A percentile compares a stretch with the other conserved stretches of the same genome.
phyloP scores from a whole-genome alignment of 2,329 filamentous ascomycete genomes.

The Penicillium sp. region DNA sequence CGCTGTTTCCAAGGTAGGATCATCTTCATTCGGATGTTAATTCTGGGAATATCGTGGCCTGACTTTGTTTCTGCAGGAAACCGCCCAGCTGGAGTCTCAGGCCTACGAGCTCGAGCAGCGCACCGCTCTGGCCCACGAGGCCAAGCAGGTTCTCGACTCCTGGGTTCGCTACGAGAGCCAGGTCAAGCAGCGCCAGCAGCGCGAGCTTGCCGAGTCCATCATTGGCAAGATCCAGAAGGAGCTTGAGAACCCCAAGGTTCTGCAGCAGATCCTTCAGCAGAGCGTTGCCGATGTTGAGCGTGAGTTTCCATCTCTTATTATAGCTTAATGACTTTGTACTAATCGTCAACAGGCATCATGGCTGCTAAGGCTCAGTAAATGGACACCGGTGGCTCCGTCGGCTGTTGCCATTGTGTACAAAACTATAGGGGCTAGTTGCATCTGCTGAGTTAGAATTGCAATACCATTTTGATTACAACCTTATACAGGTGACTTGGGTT shows the following conservation, averaged over 20 bases:
- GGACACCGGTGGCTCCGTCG: slow-evolving; percentile 30
- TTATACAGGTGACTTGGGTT: background rate
- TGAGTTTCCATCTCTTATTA: slow-evolving; percentile 48
- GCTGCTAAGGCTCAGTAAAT: slow-evolving; percentile 41
- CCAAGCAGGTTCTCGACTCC: slow-evolving; percentile 92
- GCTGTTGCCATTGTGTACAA: slow-evolving; percentile 41
- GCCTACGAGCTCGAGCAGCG: slow-evolving; percentile 96
- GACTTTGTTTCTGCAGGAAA: slow-evolving; percentile 64
- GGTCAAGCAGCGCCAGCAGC: slow-evolving; percentile 98
- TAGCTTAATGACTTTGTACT: slow-evolving; percentile 5
- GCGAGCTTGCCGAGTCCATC: slow-evolving; percentile 85
- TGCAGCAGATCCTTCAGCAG: slow-evolving; percentile 98
- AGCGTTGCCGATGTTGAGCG: slow-evolving; percentile 95
- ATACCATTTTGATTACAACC: slow-evolving; percentile 31
- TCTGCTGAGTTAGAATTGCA: slow-evolving; percentile 39
- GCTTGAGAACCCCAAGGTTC: slow-evolving; percentile 93
- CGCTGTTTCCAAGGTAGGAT: slow-evolving; percentile 87
- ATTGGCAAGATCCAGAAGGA: slow-evolving; percentile 99
- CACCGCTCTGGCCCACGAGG: slow-evolving; percentile 87
- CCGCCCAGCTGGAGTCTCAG: slow-evolving; percentile 90
- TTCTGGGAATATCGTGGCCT: background rate
- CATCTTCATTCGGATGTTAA: background rate
- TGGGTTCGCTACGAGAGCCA: slow-evolving; percentile 99
- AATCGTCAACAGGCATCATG: slow-evolving; percentile 36
- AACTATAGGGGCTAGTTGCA: slow-evolving; percentile 38